phyloP scores from a whole-genome alignment of 768 basidiomycete genomes.

The Lactarius sp. region DNA sequence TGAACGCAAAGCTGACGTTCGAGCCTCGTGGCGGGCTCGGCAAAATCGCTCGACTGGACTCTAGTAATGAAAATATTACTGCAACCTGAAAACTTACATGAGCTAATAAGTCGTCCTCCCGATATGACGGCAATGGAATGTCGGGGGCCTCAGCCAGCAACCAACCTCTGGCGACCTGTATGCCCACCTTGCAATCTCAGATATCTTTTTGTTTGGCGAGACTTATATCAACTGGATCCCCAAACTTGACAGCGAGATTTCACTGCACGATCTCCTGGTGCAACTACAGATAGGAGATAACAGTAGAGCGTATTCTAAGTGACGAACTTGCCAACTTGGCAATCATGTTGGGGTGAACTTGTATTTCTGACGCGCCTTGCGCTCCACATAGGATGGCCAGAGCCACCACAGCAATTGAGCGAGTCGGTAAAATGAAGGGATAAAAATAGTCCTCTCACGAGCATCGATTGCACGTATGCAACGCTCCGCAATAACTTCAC shows the following conservation, averaged over 20 bases:
- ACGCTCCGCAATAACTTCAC: constrained; percentile 52
- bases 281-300: background rate
- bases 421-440: constrained; percentile 44
- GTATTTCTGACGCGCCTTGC: constrained; percentile 59
- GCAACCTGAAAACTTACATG: background rate
- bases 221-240: background rate
- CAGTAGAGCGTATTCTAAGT: background rate
- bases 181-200: background rate
- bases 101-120: background rate
- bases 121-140: background rate
- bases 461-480: constrained; percentile 59
- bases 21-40: background rate
- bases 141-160: background rate
- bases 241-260: background rate
- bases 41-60: background rate
- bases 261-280: background rate
- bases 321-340: background rate
- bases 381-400: constrained; percentile 53
- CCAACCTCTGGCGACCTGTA: background rate
- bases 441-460: constrained; percentile 52
- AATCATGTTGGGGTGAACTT: constrained; percentile 37
- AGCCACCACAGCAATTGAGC: constrained; percentile 63
- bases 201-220: background rate
- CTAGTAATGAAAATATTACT: background rate
- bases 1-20: background rate